Evolutionary conservation across 495 filamentous ascomycete species (phyloP).

Genomic region (Penicillium coffeae): DNA sequence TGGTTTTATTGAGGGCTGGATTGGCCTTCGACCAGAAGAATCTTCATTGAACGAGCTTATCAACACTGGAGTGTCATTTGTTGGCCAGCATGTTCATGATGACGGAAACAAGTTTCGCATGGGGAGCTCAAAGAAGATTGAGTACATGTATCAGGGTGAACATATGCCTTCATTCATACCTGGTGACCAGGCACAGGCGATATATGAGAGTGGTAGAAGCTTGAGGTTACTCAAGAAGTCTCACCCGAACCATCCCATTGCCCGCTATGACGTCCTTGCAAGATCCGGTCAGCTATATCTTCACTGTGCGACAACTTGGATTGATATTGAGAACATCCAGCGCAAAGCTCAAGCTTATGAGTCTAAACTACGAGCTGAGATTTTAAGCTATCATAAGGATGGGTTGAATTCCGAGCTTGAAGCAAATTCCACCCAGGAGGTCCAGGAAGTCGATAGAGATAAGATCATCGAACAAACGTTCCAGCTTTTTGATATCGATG

Average conservation of each 20-base stretch:
- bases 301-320: conserved; percentile 74
- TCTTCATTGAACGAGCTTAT: conserved; percentile 40
- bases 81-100: conserved; percentile 50
- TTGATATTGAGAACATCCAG: conserved; percentile 61
- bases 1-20: conserved; percentile 68
- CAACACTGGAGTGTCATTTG: conserved; percentile 52
- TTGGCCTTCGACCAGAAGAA: conserved; percentile 61
- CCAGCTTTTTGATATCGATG: conserved; percentile 39
- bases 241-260: conserved; percentile 75
- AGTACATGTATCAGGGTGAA: conserved; percentile 57
- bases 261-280: conserved; percentile 42
- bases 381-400: conserved; percentile 34
- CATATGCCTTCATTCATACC: conserved; percentile 66
- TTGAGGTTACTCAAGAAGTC: conserved; percentile 67
- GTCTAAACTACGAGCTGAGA: conserved; percentile 39
- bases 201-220: conserved; percentile 77
- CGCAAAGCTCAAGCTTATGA: conserved; percentile 62
- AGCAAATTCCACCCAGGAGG: neutral
- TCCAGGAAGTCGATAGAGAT: neutral
- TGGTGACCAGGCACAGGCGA: conserved; percentile 55
- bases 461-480: conserved; percentile 23
- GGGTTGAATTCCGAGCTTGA: conserved; percentile 3
- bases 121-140: conserved; percentile 45
- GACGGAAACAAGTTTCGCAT: conserved; percentile 52
- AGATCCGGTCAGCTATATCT: conserved; percentile 52